phyloP scores from a whole-genome alignment of 371 early-diverging fungal species.

The Apophysomyces elegans region DNA sequence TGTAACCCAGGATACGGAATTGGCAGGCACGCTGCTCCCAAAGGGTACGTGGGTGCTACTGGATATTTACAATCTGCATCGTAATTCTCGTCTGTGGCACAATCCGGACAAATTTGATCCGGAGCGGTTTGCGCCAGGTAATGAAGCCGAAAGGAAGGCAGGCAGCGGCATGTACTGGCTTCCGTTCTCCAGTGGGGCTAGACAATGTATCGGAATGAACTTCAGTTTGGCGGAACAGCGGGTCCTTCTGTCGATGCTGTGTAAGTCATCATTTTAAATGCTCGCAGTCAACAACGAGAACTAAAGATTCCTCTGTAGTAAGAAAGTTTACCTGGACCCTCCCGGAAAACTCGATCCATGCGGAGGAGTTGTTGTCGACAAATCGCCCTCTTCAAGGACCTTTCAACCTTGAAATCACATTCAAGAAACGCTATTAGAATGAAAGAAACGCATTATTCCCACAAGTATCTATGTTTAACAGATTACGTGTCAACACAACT shows the following conservation, averaged over 20 bases:
- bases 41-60: slow-evolving; percentile 17
- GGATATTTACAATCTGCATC: slow-evolving; percentile 19
- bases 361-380: background rate
- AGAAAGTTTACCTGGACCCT: slow-evolving; percentile 18
- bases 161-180: slow-evolving; percentile 36
- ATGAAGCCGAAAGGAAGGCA: slow-evolving; percentile 3
- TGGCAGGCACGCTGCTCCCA: slow-evolving; percentile 19
- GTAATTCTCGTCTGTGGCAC: slow-evolving; percentile 33
- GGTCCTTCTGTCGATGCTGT: slow-evolving; percentile 20
- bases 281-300: too few species aligned
- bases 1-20: slow-evolving; percentile 16
- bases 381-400: background rate
- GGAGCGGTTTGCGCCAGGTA: slow-evolving; percentile 37
- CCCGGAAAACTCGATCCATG: slow-evolving; percentile 20
- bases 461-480: too few species aligned
- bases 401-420: background rate
- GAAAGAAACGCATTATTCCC: too few species aligned
- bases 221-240: slow-evolving; percentile 25
- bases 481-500: too few species aligned
- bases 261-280: slow-evolving; percentile 9
- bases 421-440: background rate
- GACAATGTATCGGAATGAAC: slow-evolving; percentile 40
- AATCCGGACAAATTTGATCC: slow-evolving; percentile 43
- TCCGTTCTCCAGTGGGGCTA: slow-evolving; percentile 56
- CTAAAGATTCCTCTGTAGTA: slow-evolving; percentile 8